These are phyloP conservation scores for Tuber borchii DNA, from an alignment of 495 filamentous ascomycete genomes.

Conservation along the genomic window DNA sequence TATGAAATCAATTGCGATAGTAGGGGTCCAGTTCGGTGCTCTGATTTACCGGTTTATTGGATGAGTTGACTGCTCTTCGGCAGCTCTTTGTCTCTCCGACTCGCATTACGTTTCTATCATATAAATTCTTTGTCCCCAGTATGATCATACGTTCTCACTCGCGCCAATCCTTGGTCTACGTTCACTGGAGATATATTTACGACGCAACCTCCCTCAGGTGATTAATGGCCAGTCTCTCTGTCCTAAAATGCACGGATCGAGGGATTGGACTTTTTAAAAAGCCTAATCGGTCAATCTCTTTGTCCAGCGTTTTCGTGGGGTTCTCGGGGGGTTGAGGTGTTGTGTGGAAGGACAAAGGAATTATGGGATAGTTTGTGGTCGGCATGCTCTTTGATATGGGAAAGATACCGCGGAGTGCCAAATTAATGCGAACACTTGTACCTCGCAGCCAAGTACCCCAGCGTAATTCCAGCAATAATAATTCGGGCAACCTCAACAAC, in stretches of 20 bases:
- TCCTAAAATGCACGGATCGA: neutral
- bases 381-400: neutral
- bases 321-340: neutral
- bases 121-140: neutral
- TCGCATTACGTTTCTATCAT: neutral
- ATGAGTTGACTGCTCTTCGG: neutral
- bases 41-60: neutral
- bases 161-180: neutral
- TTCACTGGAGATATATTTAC: neutral
- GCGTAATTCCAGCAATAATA: too few relatives aligned
- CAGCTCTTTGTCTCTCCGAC: neutral
- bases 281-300: neutral
- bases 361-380: neutral
- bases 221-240: neutral
- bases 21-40: neutral
- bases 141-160: neutral
- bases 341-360: neutral
- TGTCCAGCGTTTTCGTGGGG: neutral
- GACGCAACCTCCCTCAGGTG: neutral
- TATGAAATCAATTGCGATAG: neutral
- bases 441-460: too few relatives aligned
- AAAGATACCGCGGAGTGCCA: too few relatives aligned
- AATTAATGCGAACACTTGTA: too few relatives aligned
- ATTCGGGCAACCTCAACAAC: too few relatives aligned
- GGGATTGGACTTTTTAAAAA: neutral